A percentile compares a stretch with the other conserved stretches of the same genome.
These are phyloP conservation scores for Starmerella vitae DNA, from an alignment of 805 yeast species.

Conservation along the genomic window DNA sequence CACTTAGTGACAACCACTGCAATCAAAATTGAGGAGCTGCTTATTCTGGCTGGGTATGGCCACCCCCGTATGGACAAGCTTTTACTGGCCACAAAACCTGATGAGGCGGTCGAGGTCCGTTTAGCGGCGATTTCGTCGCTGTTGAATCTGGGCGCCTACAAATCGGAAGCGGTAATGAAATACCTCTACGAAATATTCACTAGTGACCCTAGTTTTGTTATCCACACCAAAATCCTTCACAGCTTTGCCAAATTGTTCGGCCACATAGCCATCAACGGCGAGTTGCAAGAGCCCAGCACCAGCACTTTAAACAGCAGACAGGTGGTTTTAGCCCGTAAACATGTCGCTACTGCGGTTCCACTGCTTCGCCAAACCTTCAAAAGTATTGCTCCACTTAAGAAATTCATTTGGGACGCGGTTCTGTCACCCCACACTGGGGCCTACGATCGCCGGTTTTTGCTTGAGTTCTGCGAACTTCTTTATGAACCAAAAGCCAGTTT, in stretches of 20 bases:
- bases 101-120: conserved; percentile 40
- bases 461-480: conserved; percentile 52
- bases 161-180: conserved; percentile 43
- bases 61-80: conserved; percentile 42
- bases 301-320: conserved; percentile 30
- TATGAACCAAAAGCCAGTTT: conserved; percentile 48
- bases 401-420: conserved; percentile 54
- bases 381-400: conserved; percentile 40
- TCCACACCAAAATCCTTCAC: conserved; percentile 39
- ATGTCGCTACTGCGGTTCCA: conserved; percentile 53
- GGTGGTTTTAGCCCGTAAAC: conserved; percentile 51
- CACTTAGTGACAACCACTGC: conserved; percentile 42
- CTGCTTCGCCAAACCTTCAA: conserved; percentile 46
- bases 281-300: conserved; percentile 9
- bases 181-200: conserved; percentile 48
- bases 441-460: conserved; percentile 45
- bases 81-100: conserved; percentile 38
- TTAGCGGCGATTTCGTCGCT: conserved; percentile 58
- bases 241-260: conserved; percentile 44
- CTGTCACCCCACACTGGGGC: conserved; percentile 46
- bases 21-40: conserved; percentile 42
- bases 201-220: conserved; percentile 41
- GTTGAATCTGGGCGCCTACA: conserved; percentile 62
- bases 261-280: conserved; percentile 51
- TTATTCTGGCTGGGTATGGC: conserved; percentile 45